Evolutionary conservation across 163 green algal genomes (phyloP).

Genomic region (Prototheca cutis): DNA sequence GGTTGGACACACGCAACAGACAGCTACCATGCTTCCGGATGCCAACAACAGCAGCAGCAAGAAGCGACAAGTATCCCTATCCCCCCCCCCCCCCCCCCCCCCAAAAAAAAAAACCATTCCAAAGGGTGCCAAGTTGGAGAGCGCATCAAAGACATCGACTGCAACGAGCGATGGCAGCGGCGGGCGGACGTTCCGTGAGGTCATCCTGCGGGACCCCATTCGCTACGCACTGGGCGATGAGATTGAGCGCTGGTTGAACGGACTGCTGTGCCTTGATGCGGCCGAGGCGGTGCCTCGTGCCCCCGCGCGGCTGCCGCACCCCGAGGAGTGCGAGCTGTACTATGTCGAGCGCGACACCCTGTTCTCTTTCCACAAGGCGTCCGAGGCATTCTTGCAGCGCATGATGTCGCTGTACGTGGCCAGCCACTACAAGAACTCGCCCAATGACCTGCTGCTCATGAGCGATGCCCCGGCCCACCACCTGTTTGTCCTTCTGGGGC

Average conservation of each 20-base stretch:
- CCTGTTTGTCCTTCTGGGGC: slow-evolving; percentile 89
- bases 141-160: too few relatives aligned
- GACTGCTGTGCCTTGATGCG: slow-evolving; percentile 89
- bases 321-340: slow-evolving; percentile 50
- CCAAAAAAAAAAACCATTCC: too few relatives aligned
- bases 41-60: too few relatives aligned
- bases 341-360: slow-evolving; percentile 88
- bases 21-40: too few relatives aligned
- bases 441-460: slow-evolving; percentile 96
- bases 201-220: slow-evolving; percentile 86
- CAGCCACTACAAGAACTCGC: slow-evolving; percentile 96
- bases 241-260: slow-evolving; percentile 88
- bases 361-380: slow-evolving; percentile 82
- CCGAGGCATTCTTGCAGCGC: slow-evolving; percentile 67
- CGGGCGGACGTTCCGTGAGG: slow-evolving; percentile 79
- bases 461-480: slow-evolving; percentile 84
- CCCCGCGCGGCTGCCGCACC: slow-evolving; percentile 72
- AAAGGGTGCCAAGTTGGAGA: slow-evolving; percentile 46
- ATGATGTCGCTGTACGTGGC: slow-evolving; percentile 90
- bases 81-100: too few relatives aligned
- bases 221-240: slow-evolving; percentile 81
- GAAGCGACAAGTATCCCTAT: too few relatives aligned
- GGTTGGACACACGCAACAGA: too few relatives aligned
- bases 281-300: slow-evolving; percentile 61
- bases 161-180: slow-evolving; percentile 9